Base-by-base conservation (phyloP, 2,329 filamentous ascomycete species). In the Neofusicoccum laricinum region DNA sequence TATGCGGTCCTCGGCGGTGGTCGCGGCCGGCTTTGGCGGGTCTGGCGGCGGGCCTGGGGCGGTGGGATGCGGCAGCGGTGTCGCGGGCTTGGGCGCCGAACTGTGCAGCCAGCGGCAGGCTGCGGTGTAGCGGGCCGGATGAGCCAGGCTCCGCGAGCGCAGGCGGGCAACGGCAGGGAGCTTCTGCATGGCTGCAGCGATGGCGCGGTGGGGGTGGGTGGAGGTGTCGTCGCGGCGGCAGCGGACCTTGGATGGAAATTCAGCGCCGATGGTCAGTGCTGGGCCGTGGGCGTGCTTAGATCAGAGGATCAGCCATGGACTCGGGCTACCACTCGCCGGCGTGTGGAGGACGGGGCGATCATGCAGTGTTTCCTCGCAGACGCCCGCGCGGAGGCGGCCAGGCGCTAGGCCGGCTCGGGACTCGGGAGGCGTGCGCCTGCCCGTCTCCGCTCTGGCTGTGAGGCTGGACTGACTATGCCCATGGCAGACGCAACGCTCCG, bases 41-140 rank as follows among this genome's bases (percentile, higher is more conserved):
- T 81, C 81, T 2, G 86, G 86, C 41, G 86, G 86, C 61, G 86
- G 86, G 3, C 86, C 86, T 55, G 85, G 80, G 11, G 86, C 81
- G 11, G 84, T 86, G 62, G 86, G 80, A 67, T 81, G 79, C 6
- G 85, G 81, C 64, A 88, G 79, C 14, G 86, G 85, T 55, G 83
- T 83, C 8, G 86, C 86, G 61, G 76, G 73, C 65, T 78, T 80
- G 36, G 75, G 64, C 2, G 75, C 40, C 15, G 79, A 78, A 12
- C 75, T 79, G 71, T 81, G 79, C 36, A 82, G 73, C 66, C 75
- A 78, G 69, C 74, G 76, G 41, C 11, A 46, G 14, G 55, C 41
- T 15, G 55, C 14, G 14, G 55, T 12, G 41, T 59, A 59, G 55
- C 30, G 55, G 25, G n/a, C 25, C 55, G 55, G 7, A 21, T 40